phyloP scores from a whole-genome alignment of 2,329 filamentous ascomycete species.

The Apiospora sp. region DNA sequence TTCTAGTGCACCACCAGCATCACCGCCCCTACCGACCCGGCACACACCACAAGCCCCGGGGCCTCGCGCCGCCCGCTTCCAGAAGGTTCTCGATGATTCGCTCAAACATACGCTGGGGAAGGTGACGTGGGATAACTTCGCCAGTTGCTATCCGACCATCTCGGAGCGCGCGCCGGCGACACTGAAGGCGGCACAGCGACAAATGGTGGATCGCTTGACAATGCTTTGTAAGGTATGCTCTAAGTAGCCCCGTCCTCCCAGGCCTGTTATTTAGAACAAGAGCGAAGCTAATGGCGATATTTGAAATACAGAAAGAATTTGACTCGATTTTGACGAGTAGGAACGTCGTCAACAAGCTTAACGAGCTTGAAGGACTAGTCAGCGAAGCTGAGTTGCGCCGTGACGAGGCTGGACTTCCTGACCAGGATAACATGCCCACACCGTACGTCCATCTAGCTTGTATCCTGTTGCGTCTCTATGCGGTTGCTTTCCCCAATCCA shows the following conservation, averaged over 20 bases:
- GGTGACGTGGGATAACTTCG: conserved; percentile 65
- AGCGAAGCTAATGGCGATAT: neutral
- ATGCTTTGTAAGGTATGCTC: conserved; percentile 58
- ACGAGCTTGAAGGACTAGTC: conserved; percentile 65
- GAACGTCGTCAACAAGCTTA: conserved; percentile 63
- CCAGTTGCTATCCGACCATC: conserved; percentile 69
- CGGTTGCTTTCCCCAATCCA: neutral
- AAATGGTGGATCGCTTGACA: conserved; percentile 64
- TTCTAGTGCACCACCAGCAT: conserved; percentile 33
- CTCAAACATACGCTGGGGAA: conserved; percentile 62
- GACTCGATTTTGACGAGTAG: conserved; percentile 59
- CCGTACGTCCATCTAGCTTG: conserved; percentile 50
- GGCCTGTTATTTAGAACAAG: neutral
- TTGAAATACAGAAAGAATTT: conserved; percentile 58
- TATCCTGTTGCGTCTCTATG: conserved; percentile 5
- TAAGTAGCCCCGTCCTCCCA: conserved; percentile 22
- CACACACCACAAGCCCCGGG: conserved; percentile 59
- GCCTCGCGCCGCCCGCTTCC: conserved; percentile 63
- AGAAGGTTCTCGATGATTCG: conserved; percentile 60
- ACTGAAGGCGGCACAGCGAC: conserved; percentile 62
- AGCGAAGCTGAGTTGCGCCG: conserved; percentile 55
- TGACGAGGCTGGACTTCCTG: conserved; percentile 39
- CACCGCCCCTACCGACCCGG: conserved; percentile 50
- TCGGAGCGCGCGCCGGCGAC: conserved; percentile 57
- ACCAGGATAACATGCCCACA: conserved; percentile 45